Evolutionary conservation across 2,329 filamentous ascomycete species (phyloP).

Genomic region (Colletotrichum noveboracense): DNA sequence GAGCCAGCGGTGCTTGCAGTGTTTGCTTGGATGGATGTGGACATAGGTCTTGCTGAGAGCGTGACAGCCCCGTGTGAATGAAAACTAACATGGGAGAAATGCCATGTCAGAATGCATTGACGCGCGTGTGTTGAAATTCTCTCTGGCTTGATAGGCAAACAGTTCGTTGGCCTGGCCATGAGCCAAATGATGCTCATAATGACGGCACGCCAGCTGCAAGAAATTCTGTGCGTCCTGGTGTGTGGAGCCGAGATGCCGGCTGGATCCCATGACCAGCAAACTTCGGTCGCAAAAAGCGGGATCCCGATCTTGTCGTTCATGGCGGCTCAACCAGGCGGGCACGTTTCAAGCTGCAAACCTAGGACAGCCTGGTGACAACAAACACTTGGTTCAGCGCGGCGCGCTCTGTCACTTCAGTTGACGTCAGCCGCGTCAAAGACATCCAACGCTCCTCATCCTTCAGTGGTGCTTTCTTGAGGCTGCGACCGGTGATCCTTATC

Average conservation of each 20-base stretch:
- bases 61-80: not conserved
- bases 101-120: not conserved
- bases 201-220: not conserved
- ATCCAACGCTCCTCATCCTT: not conserved
- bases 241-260: not conserved
- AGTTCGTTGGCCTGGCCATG: not conserved
- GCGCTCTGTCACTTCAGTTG: not conserved
- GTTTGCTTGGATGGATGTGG: not conserved
- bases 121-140: not conserved
- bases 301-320: not conserved
- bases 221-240: not conserved
- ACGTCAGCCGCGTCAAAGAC: slow-evolving; percentile 5
- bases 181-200: not conserved
- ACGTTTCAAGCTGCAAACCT: not conserved
- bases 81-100: not conserved
- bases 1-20: not conserved
- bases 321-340: not conserved
- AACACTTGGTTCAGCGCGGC: not conserved
- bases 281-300: not conserved
- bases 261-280: not conserved
- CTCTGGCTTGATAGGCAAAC: not conserved
- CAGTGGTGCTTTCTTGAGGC: not conserved
- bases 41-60: not conserved
- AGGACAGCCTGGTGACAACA: not conserved
- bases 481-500: not conserved